Base-by-base conservation (phyloP, 768 basidiomycete genomes). In the Tylopilus sp. region DNA sequence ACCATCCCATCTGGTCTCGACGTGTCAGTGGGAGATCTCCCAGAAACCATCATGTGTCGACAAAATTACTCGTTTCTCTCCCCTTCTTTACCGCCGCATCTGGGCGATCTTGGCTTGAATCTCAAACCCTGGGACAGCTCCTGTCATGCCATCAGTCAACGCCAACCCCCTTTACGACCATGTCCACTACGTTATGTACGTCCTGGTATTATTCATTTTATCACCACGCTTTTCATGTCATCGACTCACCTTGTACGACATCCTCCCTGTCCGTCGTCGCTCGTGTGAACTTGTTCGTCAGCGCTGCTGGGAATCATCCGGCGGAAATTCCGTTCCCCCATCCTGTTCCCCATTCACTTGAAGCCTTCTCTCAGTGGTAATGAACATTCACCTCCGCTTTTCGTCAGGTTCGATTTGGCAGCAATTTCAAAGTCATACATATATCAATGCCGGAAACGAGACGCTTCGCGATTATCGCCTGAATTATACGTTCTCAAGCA, bases 41-140 rank as follows among this genome's bases (percentile, higher is more conserved):
- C 49, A 54, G 58, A 60, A 58, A 48, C 47, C 38, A 33, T 42
- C 38, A 41, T 51, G 36, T 56, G 55, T 57, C 40, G 40, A 41
- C 53, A 42, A 31, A 55, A 31, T 55, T 49, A 35, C 35, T 35
- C 12, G 15, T 35, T 35, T 35, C 35, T 33, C 31, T 13, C 31
- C n/a, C 31, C 31, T 49, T 42, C 50, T 11, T 48, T 33, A 52
- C 58, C 54, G 20, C 58, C 54, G 30, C 38, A 50, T 57, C 48
- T 61, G 33, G 56, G 2, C 42, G 56, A 59, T 62, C 55, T 54
- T 11, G 44, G 1, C 43, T 44, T 43, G 47, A 59, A 62, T 53
- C 61, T 59, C 55, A 25, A 40, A 46, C 55, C 63, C 57, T 62
- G 52, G 50, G 61, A 64, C 59, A 63, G 50, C 57, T 57, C 59